Percentiles rank a stretch among this genome's conserved stretches.
Evolutionary conservation across 257 asterid genomes (phyloP).

Genomic region (Solanum sparsipilum): DNA sequence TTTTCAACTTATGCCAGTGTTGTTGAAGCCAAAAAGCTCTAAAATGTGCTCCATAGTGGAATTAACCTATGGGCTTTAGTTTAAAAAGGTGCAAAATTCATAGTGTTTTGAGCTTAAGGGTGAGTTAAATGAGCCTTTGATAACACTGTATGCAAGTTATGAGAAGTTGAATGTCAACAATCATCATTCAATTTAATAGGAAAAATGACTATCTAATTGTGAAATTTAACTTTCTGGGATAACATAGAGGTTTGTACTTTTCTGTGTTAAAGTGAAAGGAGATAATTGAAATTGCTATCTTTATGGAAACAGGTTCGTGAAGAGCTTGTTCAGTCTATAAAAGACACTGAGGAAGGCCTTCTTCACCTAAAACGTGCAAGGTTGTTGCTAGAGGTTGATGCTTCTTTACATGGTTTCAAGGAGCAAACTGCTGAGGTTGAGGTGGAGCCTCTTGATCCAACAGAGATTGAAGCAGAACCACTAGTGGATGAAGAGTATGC

Average conservation of each 20-base stretch:
- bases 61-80: background rate
- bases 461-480: slow-evolving; percentile 37
- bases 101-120: background rate
- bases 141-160: background rate
- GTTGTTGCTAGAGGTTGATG: slow-evolving; percentile 64
- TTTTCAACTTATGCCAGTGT: background rate
- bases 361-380: slow-evolving; percentile 74
- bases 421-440: slow-evolving; percentile 22
- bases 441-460: slow-evolving; percentile 40
- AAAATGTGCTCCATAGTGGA: background rate
- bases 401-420: slow-evolving; percentile 26
- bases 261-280: background rate
- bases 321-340: slow-evolving; percentile 68
- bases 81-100: background rate
- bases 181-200: background rate
- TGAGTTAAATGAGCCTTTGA: background rate
- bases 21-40: background rate
- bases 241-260: background rate
- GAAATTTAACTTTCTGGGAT: background rate
- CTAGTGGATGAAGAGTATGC: slow-evolving; percentile 43
- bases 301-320: slow-evolving; percentile 36
- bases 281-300: background rate
- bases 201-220: background rate
- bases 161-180: background rate
- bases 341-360: slow-evolving; percentile 86